phyloP scores from a whole-genome alignment of 306 rosid species.

The Morella rubra region DNA sequence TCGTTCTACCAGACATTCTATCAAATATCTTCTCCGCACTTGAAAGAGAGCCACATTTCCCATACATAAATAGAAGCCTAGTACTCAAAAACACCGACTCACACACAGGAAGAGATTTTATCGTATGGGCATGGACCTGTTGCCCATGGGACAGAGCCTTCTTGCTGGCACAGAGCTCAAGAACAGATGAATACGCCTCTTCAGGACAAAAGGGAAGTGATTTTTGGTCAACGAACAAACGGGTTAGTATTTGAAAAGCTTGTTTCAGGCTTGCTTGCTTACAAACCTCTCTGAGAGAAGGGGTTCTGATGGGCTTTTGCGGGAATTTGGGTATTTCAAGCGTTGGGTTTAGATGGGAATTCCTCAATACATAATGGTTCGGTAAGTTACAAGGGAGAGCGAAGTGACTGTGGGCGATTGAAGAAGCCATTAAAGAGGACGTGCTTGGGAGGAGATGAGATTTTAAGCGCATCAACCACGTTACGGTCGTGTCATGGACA shows the following conservation, averaged over 20 bases:
- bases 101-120: conserved; percentile 31
- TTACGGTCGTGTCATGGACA: conserved; percentile 13
- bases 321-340: conserved; percentile 18
- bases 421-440: conserved; percentile 33
- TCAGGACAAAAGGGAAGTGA: conserved; percentile 29
- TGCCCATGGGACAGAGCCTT: conserved; percentile 53
- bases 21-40: conserved; percentile 58
- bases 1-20: conserved; percentile 48
- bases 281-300: conserved; percentile 29
- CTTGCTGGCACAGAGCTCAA: conserved; percentile 52
- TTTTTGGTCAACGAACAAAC: conserved; percentile 17
- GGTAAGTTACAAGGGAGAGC: conserved; percentile 9
- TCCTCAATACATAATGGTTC: conserved; percentile 16
- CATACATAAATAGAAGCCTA: conserved; percentile 62
- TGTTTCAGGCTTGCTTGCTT: conserved; percentile 35
- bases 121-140: conserved; percentile 62
- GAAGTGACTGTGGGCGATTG: conserved; percentile 25
- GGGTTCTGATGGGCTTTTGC: conserved; percentile 24
- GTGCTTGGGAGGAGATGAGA: conserved; percentile 27
- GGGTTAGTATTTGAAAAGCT: conserved; percentile 40
- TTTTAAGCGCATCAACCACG: conserved; percentile 3
- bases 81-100: conserved; percentile 52
- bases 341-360: neutral
- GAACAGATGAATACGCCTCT: conserved; percentile 50
- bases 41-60: conserved; percentile 48